Percentiles rank a stretch among this genome's conserved stretches.
Evolutionary conservation across 306 rosid species (phyloP).

Genomic region (Sophora flavescens): DNA sequence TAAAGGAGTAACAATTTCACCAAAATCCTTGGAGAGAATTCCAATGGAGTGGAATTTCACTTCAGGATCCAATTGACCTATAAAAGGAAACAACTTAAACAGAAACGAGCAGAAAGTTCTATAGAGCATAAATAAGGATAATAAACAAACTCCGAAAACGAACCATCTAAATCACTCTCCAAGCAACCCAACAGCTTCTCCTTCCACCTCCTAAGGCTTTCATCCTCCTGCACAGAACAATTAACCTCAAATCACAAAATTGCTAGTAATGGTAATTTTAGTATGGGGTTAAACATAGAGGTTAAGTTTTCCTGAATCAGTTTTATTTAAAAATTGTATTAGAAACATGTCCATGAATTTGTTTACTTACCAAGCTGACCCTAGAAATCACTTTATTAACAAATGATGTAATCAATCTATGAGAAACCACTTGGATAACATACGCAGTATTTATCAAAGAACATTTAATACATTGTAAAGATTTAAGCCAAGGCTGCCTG

Average conservation of each 20-base stretch:
- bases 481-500: conserved; percentile 7
- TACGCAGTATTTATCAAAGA: conserved; percentile 1
- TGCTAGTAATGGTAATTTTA: not conserved
- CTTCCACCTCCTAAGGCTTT: conserved; percentile 98
- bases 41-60: conserved; percentile 74
- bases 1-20: conserved; percentile 62
- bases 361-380: too few relatives aligned
- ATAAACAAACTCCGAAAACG: conserved; percentile 40
- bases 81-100: conserved; percentile 31
- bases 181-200: conserved; percentile 93
- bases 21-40: conserved; percentile 62
- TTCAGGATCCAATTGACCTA: conserved; percentile 85
- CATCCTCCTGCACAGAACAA: conserved; percentile 76
- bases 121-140: conserved; percentile 31
- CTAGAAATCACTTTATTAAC: not conserved
- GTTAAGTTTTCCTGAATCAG: too few relatives aligned
- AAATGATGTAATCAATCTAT: conserved; percentile 13
- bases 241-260: conserved; percentile 33
- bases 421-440: conserved; percentile 24
- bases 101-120: conserved; percentile 22
- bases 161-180: conserved; percentile 86
- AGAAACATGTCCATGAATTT: too few relatives aligned
- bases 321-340: too few relatives aligned
- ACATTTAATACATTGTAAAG: not conserved
- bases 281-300: too few relatives aligned